Percentiles rank a stretch among this genome's conserved stretches.
Evolutionary conservation across 129 eudicot species (phyloP).

Genomic region (Apium graveolens): DNA sequence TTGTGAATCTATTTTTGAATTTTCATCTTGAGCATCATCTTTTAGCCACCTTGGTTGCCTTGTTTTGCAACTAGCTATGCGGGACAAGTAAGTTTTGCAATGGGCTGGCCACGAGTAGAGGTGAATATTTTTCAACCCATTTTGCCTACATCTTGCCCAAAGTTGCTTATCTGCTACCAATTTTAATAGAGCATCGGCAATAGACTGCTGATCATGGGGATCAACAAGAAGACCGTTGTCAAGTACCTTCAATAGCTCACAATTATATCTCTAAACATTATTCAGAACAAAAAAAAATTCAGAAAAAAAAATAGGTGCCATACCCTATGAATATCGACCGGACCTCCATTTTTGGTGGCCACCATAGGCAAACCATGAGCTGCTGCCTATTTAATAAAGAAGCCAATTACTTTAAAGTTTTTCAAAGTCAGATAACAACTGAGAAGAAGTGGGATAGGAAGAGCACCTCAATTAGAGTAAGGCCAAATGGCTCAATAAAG

Average conservation of each 20-base stretch:
- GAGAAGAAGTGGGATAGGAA: not conserved
- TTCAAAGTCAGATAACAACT: not conserved
- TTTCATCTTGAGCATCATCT: conserved; percentile 57
- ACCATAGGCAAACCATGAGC: conserved; percentile 96
- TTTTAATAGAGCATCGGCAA: conserved; percentile 89
- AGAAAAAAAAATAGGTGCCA: not conserved
- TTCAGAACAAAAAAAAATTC: not conserved
- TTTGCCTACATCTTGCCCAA: conserved; percentile 87
- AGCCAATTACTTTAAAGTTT: not conserved
- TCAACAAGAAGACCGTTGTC: conserved; percentile 95
- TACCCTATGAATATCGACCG: conserved; percentile 94
- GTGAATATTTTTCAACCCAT: conserved; percentile 90
- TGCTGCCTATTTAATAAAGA: conserved; percentile 55
- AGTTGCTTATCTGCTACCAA: conserved; percentile 96
- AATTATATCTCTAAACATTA: not conserved
- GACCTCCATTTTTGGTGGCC: conserved; percentile 98
- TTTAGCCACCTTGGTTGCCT: conserved; percentile 92
- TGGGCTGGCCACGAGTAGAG: conserved; percentile 97
- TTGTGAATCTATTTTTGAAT: conserved; percentile 76
- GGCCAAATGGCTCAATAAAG: conserved; percentile 96
- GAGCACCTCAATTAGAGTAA: conserved; percentile 85
- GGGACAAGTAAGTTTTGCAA: conserved; percentile 72
- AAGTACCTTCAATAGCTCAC: conserved; percentile 47
- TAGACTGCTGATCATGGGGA: conserved; percentile 85
- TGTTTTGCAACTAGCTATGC: conserved; percentile 79